A percentile compares a stretch with the other conserved stretches of the same genome.
These are phyloP conservation scores for Phanerochaete sordida DNA, from an alignment of 768 basidiomycete genomes.

Conservation along the genomic window DNA sequence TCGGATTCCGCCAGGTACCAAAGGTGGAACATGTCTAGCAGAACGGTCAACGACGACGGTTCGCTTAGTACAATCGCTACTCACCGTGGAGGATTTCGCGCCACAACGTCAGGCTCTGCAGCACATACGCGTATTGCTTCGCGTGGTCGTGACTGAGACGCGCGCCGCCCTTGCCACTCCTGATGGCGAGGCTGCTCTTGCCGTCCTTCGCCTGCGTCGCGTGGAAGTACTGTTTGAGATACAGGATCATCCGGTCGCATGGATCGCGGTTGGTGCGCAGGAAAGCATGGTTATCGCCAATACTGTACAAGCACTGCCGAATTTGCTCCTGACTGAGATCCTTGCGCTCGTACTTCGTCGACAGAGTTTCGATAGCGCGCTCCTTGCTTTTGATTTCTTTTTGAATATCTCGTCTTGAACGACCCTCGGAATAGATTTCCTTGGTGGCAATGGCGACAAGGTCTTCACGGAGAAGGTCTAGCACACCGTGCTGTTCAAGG, in stretches of 20 bases:
- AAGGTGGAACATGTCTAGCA: conserved; percentile 80
- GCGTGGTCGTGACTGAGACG: conserved; percentile 80
- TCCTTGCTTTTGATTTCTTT: conserved; percentile 83
- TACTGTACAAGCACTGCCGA: conserved; percentile 80
- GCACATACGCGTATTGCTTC: conserved; percentile 81
- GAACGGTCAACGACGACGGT: neutral
- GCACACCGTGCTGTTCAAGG: conserved; percentile 59
- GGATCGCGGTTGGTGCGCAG: conserved; percentile 83
- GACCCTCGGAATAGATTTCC: conserved; percentile 73
- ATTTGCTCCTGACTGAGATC: conserved; percentile 63
- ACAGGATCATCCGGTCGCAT: conserved; percentile 79
- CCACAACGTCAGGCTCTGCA: conserved; percentile 87
- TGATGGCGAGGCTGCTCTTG: conserved; percentile 71
- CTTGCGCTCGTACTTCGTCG: conserved; percentile 55
- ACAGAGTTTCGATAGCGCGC: conserved; percentile 75
- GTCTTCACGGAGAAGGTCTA: conserved; percentile 73
- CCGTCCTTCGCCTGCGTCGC: conserved; percentile 62
- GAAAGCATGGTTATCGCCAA: conserved; percentile 90
- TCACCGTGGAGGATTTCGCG: conserved; percentile 79
- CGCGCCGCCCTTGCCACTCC: conserved; percentile 77
- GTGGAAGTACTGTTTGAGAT: conserved; percentile 75
- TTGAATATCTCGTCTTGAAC: conserved; percentile 74
- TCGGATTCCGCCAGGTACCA: conserved; percentile 84
- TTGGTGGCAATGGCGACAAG: conserved; percentile 73
- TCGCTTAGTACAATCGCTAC: conserved; percentile 10